Base-by-base conservation (phyloP, 1,139 yeast species). In the Zygotorulaspora mrakii region DNA sequence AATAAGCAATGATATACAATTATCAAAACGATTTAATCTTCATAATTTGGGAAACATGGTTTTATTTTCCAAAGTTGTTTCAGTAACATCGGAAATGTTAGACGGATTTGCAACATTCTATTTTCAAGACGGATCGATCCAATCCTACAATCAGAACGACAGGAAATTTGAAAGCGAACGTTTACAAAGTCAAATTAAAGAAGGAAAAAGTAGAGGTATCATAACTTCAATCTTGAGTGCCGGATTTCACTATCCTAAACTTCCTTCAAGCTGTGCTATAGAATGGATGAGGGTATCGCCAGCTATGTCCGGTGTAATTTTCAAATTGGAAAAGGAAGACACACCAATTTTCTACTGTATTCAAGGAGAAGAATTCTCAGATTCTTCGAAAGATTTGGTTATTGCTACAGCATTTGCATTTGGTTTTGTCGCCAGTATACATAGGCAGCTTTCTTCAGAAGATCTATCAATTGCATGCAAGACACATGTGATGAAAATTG, bases 391-490 rank as follows among this genome's bases (percentile, higher is more conserved):
- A 25, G 64, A 61, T 40, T 39, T 41, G 6, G 33, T 53, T 4
- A 54, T 56, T 34, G 62, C 64, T 1, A 55, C 59, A 1, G 57
- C 64, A 3, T 53, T 57, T 33, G 65, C 65, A 2, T 59, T 59
- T 42, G 60, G 57, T 9, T 62, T 59, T 48, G 65, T 61, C 2
- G 55, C 59, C 11, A 49, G 61, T 30, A 59, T 59, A n/a, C 65
- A 62, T 40, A 49, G 61, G 29, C 61, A 59, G 35, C 44, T 57
- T 16, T 55, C 64, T 2, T 54, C 63, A 0, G 65, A 62, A 39
- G 66, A 62, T 42, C 45, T 61, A 10, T 54, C 64, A 1, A 54
- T 62, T 37, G 61, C 65, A 1, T 58, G 61, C 35, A 61, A 61
- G 33, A 48, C 55, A 4, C 61, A 59, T 42, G 44, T 59, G 10